Evolutionary conservation across 2,329 filamentous ascomycete genomes (phyloP), one percentile per base, ranked within the genome.

Genomic region (Calonectria honghensis): DNA sequence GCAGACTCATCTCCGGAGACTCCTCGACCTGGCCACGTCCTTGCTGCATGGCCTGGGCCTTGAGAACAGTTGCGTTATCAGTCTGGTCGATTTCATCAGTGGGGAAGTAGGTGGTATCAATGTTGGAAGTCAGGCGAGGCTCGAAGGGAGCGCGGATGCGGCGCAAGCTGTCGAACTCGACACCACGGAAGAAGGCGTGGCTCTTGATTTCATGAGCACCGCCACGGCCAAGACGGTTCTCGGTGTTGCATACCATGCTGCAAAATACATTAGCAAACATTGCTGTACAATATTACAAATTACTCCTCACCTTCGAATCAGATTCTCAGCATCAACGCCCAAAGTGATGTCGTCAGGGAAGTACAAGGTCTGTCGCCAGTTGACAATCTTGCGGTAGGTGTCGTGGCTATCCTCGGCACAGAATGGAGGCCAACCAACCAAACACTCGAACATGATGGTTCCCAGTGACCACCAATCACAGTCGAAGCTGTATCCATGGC

Each of bases 391-490:
- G 79, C 96, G 94, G 87, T 99, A 99, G 1, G 97, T 98, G 85
- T 98, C 97, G 83, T 98, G 96, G 75, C 96, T 95, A 84, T 98
- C 96, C 85, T 99, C 97, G 27, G 97, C 96, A 85, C 97, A 99
- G 91, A 99, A 99, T 37, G 97, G 97, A 70, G 97, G 97, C 97
- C 97, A 99, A 81, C 97, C 97, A 75, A 99, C 96, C 79, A 99
- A 90, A 85, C 97, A 99, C 86, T 99, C 97, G 82, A 98, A 99
- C 97, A 99, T 98, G 87, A 99, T 99, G 57, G 97, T 98, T 68
- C 97, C 97, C 65, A 99, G 91, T 29, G 95, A 98, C 97, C 97
- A 99, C 97, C 97, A 99, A 89, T 99, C 97, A 85, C 97, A 99
- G 84, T 97, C 94, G 82, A 96, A 98, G 73, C 95, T 95, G 88